A percentile compares a stretch with the other conserved stretches of the same genome.
Evolutionary conservation across 352 stramenopile genomes (phyloP).

Genomic region (Phytophthora chlamydospora): DNA sequence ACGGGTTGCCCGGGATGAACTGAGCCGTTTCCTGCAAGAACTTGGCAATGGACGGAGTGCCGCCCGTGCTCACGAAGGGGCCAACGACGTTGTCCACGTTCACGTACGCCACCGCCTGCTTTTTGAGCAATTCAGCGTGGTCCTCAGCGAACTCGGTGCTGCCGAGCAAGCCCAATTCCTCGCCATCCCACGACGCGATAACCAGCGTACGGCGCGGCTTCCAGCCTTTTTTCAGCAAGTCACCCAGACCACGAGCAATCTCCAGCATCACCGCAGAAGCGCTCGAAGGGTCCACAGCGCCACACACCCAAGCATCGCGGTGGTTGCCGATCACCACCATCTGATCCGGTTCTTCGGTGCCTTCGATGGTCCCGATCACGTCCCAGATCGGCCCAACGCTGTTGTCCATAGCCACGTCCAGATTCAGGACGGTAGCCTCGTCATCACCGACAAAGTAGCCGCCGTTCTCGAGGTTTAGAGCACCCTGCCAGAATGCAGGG

Average conservation of each 20-base stretch:
- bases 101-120: constrained; percentile 74
- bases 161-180: constrained; percentile 80
- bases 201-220: constrained; percentile 80
- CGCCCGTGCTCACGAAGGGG: constrained; percentile 45
- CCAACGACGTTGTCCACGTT: constrained; percentile 84
- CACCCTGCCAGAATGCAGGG: constrained; percentile 66
- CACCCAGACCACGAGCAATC: constrained; percentile 73
- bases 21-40: constrained; percentile 61
- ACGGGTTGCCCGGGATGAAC: constrained; percentile 53
- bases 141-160: constrained; percentile 74
- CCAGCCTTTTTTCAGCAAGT: constrained; percentile 73
- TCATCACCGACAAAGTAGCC: constrained; percentile 82
- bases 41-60: constrained; percentile 63
- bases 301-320: constrained; percentile 89
- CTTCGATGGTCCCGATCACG: constrained; percentile 64
- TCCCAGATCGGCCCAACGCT: constrained; percentile 66
- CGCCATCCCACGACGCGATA: constrained; percentile 85
- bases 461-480: constrained; percentile 47
- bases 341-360: constrained; percentile 57
- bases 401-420: constrained; percentile 84
- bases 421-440: constrained; percentile 56
- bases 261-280: constrained; percentile 85
- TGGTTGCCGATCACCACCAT: constrained; percentile 91
- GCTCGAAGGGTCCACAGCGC: constrained; percentile 64
- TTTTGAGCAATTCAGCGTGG: constrained; percentile 51